These are phyloP conservation scores for Russula olivacea DNA, from an alignment of 768 basidiomycete species.

Conservation along the genomic window DNA sequence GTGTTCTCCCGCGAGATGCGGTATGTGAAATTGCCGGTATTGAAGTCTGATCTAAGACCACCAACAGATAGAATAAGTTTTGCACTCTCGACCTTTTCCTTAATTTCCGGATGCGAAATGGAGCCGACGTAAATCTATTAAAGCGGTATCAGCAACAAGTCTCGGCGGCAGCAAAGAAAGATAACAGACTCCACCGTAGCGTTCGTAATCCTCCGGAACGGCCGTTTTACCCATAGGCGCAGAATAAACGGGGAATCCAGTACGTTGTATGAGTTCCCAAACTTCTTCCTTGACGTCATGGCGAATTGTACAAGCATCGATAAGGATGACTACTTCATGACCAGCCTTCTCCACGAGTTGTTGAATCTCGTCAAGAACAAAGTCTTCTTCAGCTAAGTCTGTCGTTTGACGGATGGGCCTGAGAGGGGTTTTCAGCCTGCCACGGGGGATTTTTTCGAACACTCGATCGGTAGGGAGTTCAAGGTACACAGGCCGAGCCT, in stretches of 20 bases:
- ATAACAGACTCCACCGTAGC: slow-evolving; percentile 71
- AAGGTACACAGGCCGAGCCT: slow-evolving; percentile 86
- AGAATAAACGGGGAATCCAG: slow-evolving; percentile 67
- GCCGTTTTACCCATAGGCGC: slow-evolving; percentile 80
- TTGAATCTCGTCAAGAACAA: slow-evolving; percentile 68
- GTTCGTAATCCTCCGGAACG: slow-evolving; percentile 60
- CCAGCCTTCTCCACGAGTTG: slow-evolving; percentile 57
- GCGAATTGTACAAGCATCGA: slow-evolving; percentile 75
- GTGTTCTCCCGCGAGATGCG: slow-evolving; percentile 52
- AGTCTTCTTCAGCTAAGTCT: slow-evolving; percentile 52
- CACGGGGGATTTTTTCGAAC: slow-evolving; percentile 56
- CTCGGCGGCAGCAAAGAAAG: background rate
- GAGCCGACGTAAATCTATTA: slow-evolving; percentile 69
- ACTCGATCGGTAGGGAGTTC: slow-evolving; percentile 82
- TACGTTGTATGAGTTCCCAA: slow-evolving; percentile 54
- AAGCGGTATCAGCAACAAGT: slow-evolving; percentile 1
- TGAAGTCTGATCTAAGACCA: slow-evolving; percentile 70
- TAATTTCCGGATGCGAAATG: slow-evolving; percentile 58
- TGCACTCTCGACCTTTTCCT: slow-evolving; percentile 65
- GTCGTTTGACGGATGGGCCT: slow-evolving; percentile 45
- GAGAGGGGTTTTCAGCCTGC: slow-evolving; percentile 56
- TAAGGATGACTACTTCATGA: slow-evolving; percentile 62
- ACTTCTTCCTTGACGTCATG: slow-evolving; percentile 62
- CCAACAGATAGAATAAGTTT: slow-evolving; percentile 75
- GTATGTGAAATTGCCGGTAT: slow-evolving; percentile 83